Base-by-base conservation (phyloP, 2,329 filamentous ascomycete genomes). In the Apiospora marii region DNA sequence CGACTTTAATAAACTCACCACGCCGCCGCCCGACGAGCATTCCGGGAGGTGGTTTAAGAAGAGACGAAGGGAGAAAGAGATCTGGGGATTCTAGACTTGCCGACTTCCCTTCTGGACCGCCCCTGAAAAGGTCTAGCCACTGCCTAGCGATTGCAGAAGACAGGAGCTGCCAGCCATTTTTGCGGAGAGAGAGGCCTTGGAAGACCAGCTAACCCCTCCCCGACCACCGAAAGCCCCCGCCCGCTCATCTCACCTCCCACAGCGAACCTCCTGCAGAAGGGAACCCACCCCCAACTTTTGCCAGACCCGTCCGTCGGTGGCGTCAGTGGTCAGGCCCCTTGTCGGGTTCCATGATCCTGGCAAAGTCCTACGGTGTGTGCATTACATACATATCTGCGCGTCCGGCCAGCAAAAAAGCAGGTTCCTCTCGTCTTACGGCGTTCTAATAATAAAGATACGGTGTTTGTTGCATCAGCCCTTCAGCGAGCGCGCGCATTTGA, bases 201-300 rank as follows among this genome's bases (percentile, higher is more conserved):
- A 41, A 41, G n/a, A n/a, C 30, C 58, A 51, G 22, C 58, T 64
- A 64, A 64, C 30, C 34, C 30, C 58, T 41, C 34, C 34, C 58
- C 34, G 30, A 64, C 58, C 58, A 22, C 30, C 30, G 53, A 61
- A 30, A 8, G 12, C 53, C 53, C 58, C 58, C 58, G 58, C 58
- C 12, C 10, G 58, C 58, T 64, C 58, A 64, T 41, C 58, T 64
- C 34, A 64, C 30, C 53, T 61, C 51, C 24, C 51, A 58, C 51
- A 58, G 53, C 53, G 53, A 61, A 61, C 51, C 51, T 58, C 51
- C 51, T 58, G 51, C 51, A 58, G 51, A 8, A 58, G 27, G n/a
- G 53, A 61, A 61, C 30, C 58, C 58, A 64, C 58, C 58, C 58
- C 58, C 58, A 64, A 64, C 58, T 64, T 64, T 64, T 64, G 58